Evolutionary conservation across 768 basidiomycete species (phyloP).

Genomic region (Gloeophyllum trabeum): DNA sequence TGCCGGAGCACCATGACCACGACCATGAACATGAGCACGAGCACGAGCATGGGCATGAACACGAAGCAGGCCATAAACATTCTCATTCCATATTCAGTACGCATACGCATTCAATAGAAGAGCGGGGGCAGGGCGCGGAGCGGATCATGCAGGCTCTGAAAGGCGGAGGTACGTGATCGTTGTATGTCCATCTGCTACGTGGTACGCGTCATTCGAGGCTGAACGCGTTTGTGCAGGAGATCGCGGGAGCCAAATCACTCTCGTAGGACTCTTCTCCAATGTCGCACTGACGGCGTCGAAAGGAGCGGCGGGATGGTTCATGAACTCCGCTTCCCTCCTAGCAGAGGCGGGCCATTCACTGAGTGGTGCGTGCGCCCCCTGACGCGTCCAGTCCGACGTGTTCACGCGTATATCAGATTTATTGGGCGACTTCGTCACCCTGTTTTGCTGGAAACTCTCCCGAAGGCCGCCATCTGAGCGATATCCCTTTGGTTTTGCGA

Average conservation of each 20-base stretch:
- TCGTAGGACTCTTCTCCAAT: constrained; percentile 77
- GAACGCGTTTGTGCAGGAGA: constrained; percentile 40
- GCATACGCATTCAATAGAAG: constrained; percentile 55
- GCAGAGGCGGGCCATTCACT: constrained; percentile 92
- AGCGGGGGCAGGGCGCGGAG: constrained; percentile 47
- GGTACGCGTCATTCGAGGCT: background rate
- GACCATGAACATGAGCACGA: constrained; percentile 23
- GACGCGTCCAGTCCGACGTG: too few relatives aligned
- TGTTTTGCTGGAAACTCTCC: constrained; percentile 82
- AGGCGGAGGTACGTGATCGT: constrained; percentile 44
- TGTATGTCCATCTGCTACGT: background rate
- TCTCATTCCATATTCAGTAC: constrained; percentile 46
- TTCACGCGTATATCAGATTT: constrained; percentile 49
- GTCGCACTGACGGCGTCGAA: constrained; percentile 74
- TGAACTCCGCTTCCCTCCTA: constrained; percentile 84
- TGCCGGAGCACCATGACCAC: constrained; percentile 11
- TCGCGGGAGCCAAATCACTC: constrained; percentile 72
- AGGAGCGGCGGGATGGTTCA: constrained; percentile 78
- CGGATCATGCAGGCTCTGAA: constrained; percentile 57
- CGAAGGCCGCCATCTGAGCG: constrained; percentile 65
- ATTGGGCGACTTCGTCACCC: constrained; percentile 83
- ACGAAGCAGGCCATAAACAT: constrained; percentile 30
- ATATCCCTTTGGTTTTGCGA: constrained; percentile 86
- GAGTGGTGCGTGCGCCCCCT: constrained; percentile 70
- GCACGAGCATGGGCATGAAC: constrained; percentile 16